These are phyloP conservation scores for Lichtheimia hyalospora DNA, from an alignment of 371 early-diverging fungal genomes.

Conservation along the genomic window DNA sequence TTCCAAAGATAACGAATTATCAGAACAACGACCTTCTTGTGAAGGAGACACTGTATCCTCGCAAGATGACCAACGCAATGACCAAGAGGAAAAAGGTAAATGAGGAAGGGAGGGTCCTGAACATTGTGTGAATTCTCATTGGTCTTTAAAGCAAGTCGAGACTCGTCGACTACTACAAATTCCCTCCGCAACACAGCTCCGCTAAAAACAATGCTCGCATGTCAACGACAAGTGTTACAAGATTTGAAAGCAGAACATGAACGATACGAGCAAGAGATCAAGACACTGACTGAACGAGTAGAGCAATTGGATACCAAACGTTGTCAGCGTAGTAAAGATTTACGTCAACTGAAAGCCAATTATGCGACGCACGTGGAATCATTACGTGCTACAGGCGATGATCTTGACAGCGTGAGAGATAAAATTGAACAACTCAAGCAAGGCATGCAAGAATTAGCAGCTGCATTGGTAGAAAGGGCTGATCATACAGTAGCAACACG, in stretches of 20 bases:
- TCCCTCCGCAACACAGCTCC: background rate
- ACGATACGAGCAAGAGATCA: slow-evolving; percentile 15
- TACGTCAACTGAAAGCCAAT: slow-evolving; percentile 23
- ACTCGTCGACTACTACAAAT: no score
- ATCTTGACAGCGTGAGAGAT: slow-evolving; percentile 20
- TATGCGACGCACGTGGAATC: slow-evolving; percentile 32
- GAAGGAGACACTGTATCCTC: no score
- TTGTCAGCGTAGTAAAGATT: slow-evolving; percentile 19
- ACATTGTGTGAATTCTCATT: no score
- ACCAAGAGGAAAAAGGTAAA: no score
- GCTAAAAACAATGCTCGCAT: slow-evolving; percentile 17
- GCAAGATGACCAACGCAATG: no score
- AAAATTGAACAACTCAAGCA: slow-evolving; percentile 22
- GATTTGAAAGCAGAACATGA: slow-evolving; percentile 22
- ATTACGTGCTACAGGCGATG: slow-evolving; percentile 41
- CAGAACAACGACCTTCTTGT: no score
- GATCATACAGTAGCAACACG: slow-evolving; percentile 23
- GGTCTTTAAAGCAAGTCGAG: no score
- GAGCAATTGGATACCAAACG: slow-evolving; percentile 16
- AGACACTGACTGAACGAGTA: slow-evolving; percentile 19
- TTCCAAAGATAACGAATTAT: no score
- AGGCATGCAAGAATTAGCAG: slow-evolving; percentile 25
- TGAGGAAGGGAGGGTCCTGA: no score
- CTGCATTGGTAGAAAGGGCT: slow-evolving; percentile 22
- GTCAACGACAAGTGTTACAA: slow-evolving; percentile 23